Evolutionary conservation across 1,139 yeast species (phyloP).

Genomic region (Pichia norvegensis): DNA sequence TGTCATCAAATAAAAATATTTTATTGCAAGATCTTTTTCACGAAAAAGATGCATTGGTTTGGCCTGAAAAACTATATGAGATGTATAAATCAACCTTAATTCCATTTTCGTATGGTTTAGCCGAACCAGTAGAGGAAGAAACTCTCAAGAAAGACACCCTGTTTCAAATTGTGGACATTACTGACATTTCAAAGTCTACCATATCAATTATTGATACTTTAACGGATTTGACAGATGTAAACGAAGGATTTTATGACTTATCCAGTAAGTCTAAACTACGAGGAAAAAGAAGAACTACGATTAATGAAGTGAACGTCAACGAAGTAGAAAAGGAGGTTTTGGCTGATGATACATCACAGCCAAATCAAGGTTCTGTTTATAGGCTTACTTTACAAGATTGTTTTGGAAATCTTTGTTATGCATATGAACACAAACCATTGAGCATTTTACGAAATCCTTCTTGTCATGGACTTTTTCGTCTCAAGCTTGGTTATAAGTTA

Average conservation of each 20-base stretch:
- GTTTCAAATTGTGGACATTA: conserved; percentile 35
- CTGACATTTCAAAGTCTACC: conserved; percentile 31
- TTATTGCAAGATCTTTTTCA: not conserved
- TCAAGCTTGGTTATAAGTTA: conserved; percentile 31
- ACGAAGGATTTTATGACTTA: conserved; percentile 24
- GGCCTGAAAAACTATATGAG: not conserved
- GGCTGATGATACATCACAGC: conserved; percentile 1
- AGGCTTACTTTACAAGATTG: conserved; percentile 35
- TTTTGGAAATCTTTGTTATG: conserved; percentile 31
- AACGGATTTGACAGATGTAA: conserved; percentile 21
- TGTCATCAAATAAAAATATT: not conserved
- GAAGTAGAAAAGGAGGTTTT: conserved; percentile 19
- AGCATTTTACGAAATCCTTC: conserved; percentile 15
- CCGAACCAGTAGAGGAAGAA: conserved; percentile 8
- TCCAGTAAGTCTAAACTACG: not conserved
- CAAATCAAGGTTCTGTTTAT: conserved; percentile 19
- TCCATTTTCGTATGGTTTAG: conserved; percentile 10
- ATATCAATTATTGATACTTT: conserved; percentile 31
- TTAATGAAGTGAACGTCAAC: conserved; percentile 14
- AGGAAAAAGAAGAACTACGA: conserved; percentile 17
- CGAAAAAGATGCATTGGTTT: not conserved
- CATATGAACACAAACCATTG: conserved; percentile 31
- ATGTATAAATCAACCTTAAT: conserved; percentile 1
- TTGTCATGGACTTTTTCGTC: conserved; percentile 23
- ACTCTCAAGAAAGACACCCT: conserved; percentile 15